phyloP scores from a whole-genome alignment of 257 asterid species.

The Solanum sparsipilum region DNA sequence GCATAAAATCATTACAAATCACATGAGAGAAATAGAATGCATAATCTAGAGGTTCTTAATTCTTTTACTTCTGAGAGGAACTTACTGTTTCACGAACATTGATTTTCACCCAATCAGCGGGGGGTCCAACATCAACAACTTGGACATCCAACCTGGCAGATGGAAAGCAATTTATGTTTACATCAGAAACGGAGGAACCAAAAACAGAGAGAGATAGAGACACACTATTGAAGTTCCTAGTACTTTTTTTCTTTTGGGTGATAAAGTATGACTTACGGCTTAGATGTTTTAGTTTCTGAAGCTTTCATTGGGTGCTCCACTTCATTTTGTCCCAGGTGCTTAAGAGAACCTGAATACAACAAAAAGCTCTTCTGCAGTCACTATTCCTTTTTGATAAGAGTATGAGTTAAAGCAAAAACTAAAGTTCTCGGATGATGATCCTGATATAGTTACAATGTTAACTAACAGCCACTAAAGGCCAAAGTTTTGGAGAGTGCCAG shows the following conservation, averaged over 20 bases:
- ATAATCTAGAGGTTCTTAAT: neutral
- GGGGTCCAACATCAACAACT: conserved; percentile 77
- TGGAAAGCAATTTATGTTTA: neutral
- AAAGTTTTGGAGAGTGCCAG: neutral
- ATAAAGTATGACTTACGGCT: conserved; percentile 46
- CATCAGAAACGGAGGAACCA: neutral
- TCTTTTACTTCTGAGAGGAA: neutral
- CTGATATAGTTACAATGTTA: neutral
- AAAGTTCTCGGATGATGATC: neutral
- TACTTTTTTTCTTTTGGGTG: neutral
- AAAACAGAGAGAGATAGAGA: neutral
- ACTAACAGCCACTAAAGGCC: neutral
- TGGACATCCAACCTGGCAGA: conserved; percentile 49
- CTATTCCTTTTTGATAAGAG: neutral
- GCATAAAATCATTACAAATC: neutral
- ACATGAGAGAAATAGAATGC: neutral
- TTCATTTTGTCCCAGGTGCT: conserved; percentile 76
- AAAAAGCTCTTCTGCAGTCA: neutral
- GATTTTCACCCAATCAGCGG: conserved; percentile 96
- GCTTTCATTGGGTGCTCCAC: conserved; percentile 52
- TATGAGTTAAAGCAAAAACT: neutral
- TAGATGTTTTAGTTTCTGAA: conserved; percentile 51
- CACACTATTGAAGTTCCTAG: neutral
- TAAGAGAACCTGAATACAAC: conserved; percentile 55
- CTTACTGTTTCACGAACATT: conserved; percentile 77